These are phyloP conservation scores for Xylariaceae sp. DNA, from an alignment of 2,329 filamentous ascomycete genomes.

Conservation along the genomic window DNA sequence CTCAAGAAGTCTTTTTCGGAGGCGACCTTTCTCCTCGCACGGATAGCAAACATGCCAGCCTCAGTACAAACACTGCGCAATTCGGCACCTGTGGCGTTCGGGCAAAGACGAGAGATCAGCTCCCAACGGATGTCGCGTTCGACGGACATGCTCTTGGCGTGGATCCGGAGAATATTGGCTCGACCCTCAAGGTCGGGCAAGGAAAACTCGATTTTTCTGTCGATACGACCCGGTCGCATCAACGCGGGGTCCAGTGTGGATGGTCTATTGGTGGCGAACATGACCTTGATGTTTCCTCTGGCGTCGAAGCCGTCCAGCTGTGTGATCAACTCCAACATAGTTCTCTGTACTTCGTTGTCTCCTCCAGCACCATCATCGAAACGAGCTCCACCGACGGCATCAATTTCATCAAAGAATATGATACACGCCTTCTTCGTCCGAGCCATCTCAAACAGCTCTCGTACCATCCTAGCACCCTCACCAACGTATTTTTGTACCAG, in stretches of 20 bases:
- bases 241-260: slow-evolving; percentile 94
- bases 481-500: slow-evolving; percentile 98
- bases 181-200: slow-evolving; percentile 94
- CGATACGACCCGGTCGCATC: slow-evolving; percentile 95
- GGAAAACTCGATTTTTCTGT: slow-evolving; percentile 98
- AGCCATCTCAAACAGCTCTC: slow-evolving; percentile 98
- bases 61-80: slow-evolving; percentile 95
- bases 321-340: slow-evolving; percentile 96
- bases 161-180: slow-evolving; percentile 95
- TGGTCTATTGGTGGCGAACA: slow-evolving; percentile 97
- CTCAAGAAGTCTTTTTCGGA: slow-evolving; percentile 98
- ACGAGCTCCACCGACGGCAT: slow-evolving; percentile 90
- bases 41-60: slow-evolving; percentile 97
- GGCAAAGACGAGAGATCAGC: slow-evolving; percentile 92
- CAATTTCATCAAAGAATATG: slow-evolving; percentile 99
- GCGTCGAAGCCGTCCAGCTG: slow-evolving; percentile 96
- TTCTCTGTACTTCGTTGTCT: slow-evolving; percentile 96
- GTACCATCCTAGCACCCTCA: slow-evolving; percentile 96
- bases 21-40: slow-evolving; percentile 91
- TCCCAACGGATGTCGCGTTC: slow-evolving; percentile 99
- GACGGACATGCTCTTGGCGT: slow-evolving; percentile 99
- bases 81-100: slow-evolving; percentile 95
- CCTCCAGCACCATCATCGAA: slow-evolving; percentile 96
- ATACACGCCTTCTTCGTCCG: slow-evolving; percentile 99
- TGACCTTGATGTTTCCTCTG: slow-evolving; percentile 97